These are phyloP conservation scores for Zygoascus biomembranicola DNA, from an alignment of 805 yeast genomes.

Conservation along the genomic window DNA sequence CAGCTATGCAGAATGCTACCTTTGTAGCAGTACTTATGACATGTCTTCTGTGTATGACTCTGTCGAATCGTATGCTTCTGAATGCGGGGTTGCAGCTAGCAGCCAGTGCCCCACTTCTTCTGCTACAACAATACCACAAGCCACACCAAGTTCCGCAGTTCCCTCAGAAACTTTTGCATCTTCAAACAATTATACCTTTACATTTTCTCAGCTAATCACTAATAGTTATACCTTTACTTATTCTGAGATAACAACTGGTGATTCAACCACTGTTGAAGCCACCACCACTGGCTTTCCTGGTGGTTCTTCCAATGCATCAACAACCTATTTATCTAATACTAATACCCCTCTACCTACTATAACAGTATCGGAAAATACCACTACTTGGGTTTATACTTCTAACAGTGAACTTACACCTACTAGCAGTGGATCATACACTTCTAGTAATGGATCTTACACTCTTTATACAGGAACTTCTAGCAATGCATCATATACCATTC, in stretches of 20 bases:
- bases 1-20: not conserved
- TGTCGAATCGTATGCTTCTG: no score
- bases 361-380: not conserved
- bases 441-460: no score
- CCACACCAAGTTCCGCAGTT: not conserved
- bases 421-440: not conserved
- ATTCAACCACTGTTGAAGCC: no score
- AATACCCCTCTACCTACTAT: not conserved
- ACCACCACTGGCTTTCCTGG: not conserved
- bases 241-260: no score
- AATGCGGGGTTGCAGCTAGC: no score
- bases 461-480: no score
- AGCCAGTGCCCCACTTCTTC: not conserved
- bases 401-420: not conserved
- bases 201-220: not conserved
- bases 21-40: not conserved
- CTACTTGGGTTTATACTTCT: not conserved
- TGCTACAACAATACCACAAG: not conserved
- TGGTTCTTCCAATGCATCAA: not conserved
- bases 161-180: not conserved
- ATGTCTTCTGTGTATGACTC: not conserved
- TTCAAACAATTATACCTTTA: not conserved
- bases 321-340: not conserved
- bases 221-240: no score
- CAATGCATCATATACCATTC: no score